Conservation (phyloP, 352 stramenopile species). For the Phytopythium montanum region DNA sequence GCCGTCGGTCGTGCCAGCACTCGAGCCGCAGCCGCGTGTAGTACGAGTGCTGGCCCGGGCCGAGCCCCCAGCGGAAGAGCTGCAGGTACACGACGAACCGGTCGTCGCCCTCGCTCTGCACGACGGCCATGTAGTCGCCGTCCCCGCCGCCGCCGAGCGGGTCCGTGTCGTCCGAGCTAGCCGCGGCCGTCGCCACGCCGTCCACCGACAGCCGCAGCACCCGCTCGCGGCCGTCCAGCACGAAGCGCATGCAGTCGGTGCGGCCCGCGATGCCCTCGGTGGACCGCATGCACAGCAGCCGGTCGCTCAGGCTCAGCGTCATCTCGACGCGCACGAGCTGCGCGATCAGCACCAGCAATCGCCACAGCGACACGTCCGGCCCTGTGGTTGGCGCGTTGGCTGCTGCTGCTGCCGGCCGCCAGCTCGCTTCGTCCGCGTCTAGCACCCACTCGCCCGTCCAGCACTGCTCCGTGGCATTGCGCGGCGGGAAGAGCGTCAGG, state of each 20-base stretch:
- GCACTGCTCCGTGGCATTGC: slow-evolving; percentile 27
- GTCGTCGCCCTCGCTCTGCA: slow-evolving; percentile 38
- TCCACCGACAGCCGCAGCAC: slow-evolving; percentile 59
- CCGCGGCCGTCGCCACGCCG: slow-evolving; percentile 24
- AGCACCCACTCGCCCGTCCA: slow-evolving; percentile 59
- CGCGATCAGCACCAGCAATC: slow-evolving; percentile 42
- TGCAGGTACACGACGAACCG: slow-evolving; percentile 48
- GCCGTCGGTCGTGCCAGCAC: slow-evolving; percentile 29
- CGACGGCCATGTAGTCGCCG: slow-evolving; percentile 63
- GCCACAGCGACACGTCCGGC: slow-evolving; percentile 31
- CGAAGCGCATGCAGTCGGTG: slow-evolving; percentile 36
- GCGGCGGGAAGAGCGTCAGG: slow-evolving; percentile 10
- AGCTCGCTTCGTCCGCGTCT: slow-evolving; percentile 38
- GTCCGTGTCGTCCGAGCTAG: background rate
- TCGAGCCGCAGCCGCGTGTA: slow-evolving; percentile 45
- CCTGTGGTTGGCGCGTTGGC: slow-evolving; percentile 3
- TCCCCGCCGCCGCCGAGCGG: slow-evolving; percentile 11
- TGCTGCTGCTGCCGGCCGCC: slow-evolving; percentile 21
- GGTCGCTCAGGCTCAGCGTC: slow-evolving; percentile 31
- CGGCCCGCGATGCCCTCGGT: slow-evolving; percentile 20
- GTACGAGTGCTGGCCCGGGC: slow-evolving; percentile 23
- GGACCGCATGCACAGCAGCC: slow-evolving; percentile 33
- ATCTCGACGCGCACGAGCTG: slow-evolving; percentile 43
- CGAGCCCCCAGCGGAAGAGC: slow-evolving; percentile 39
- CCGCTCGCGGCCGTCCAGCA: slow-evolving; percentile 57